A percentile compares a stretch with the other conserved stretches of the same genome.
Conservation (phyloP, 106 monocot species). For the Dioscorea alata region DNA sequence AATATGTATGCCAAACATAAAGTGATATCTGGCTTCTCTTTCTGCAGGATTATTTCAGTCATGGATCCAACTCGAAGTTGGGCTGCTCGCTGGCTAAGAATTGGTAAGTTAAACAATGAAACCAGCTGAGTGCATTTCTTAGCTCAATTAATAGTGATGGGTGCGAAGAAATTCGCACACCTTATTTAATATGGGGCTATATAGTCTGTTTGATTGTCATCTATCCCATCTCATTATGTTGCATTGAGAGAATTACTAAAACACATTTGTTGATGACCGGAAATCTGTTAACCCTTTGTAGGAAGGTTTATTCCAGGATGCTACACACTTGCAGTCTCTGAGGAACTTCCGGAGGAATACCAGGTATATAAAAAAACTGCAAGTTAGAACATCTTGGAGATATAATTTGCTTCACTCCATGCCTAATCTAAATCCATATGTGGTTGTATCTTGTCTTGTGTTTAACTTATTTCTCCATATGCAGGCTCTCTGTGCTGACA, state of each 20-base stretch:
- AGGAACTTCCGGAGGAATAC: constrained; percentile 76
- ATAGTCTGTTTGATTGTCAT: background rate
- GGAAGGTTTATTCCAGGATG: constrained; percentile 76
- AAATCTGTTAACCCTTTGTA: constrained; percentile 8
- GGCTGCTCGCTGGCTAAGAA: constrained; percentile 97
- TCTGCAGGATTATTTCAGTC: constrained; percentile 84
- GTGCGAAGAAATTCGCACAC: background rate
- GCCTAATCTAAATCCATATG: background rate
- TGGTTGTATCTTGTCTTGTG: background rate
- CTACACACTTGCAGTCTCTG: constrained; percentile 71
- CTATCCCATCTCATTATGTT: background rate
- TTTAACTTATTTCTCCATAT: constrained; percentile 2
- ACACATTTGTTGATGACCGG: too few species aligned
- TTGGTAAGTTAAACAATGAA: constrained; percentile 40
- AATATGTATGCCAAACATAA: too few species aligned
- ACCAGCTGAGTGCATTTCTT: background rate
- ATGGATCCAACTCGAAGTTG: constrained; percentile 97
- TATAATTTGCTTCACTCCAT: too few species aligned
- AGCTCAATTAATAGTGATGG: background rate
- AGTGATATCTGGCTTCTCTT: background rate
- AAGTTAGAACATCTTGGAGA: background rate
- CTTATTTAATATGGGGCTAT: background rate
- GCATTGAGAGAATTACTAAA: background rate
- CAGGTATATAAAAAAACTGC: constrained; percentile 26
- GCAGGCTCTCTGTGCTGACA: constrained; percentile 53